phyloP scores from a whole-genome alignment of 2,329 filamentous ascomycete genomes.

The Fusarium sp. region DNA sequence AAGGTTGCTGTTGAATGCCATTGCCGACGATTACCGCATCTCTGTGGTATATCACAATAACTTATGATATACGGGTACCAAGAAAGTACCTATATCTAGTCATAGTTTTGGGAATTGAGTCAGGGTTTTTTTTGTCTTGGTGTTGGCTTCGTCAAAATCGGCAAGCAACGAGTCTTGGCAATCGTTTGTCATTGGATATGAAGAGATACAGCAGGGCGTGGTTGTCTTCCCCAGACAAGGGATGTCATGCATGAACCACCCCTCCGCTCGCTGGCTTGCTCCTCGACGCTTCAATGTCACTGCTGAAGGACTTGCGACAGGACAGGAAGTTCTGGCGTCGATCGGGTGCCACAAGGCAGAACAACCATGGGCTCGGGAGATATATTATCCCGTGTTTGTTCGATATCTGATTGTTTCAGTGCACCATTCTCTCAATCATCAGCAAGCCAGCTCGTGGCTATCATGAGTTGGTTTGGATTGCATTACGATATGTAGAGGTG shows the following conservation, averaged over 20 bases:
- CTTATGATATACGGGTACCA: not conserved
- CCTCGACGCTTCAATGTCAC: conserved; percentile 21
- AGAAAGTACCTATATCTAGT: conserved; percentile 6
- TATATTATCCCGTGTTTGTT: conserved; percentile 1
- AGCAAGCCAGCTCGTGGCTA: not conserved
- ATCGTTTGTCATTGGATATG: conserved; percentile 10
- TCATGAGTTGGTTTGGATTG: not conserved
- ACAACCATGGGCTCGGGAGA: not conserved
- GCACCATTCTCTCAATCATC: not conserved
- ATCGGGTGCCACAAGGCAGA: conserved; percentile 19
- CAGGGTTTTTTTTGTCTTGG: not conserved
- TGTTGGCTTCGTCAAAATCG: conserved; percentile 18
- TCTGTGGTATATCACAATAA: not conserved
- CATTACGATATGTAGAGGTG: conserved; percentile 36
- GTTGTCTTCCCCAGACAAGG: conserved; percentile 22
- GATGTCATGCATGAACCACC: conserved; percentile 47
- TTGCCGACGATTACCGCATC: conserved; percentile 6
- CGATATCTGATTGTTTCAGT: not conserved
- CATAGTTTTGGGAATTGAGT: conserved; percentile 16
- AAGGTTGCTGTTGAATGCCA: conserved; percentile 3
- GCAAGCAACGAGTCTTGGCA: conserved; percentile 21
- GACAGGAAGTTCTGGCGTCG: conserved; percentile 14
- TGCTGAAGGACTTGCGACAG: conserved; percentile 16
- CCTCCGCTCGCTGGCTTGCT: conserved; percentile 22
- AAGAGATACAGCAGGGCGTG: conserved; percentile 13